phyloP scores from a whole-genome alignment of 495 filamentous ascomycete species.

The Trichoderma asperelloides region DNA sequence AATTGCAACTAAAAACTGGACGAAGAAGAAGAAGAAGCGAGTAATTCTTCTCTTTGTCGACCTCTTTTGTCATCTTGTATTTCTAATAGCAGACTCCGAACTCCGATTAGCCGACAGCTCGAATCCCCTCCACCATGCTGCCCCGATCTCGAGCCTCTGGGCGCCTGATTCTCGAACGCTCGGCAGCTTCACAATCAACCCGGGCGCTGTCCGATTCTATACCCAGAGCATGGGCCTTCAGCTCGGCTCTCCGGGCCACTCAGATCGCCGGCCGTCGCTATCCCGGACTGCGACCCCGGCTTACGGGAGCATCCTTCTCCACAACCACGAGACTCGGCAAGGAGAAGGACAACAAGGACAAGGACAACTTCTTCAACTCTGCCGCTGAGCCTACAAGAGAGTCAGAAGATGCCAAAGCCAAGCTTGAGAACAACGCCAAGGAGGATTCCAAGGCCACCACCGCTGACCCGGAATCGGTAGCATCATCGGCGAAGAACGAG shows the following conservation, averaged over 20 bases:
- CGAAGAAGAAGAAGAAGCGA: not conserved
- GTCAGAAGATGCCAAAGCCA: slow-evolving; percentile 19
- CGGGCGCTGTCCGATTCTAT: not conserved
- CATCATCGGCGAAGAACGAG: slow-evolving; percentile 11
- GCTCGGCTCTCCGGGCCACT: not conserved
- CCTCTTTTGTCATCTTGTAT: not conserved
- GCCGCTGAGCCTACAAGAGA: slow-evolving; percentile 15
- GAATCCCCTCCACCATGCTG: not conserved
- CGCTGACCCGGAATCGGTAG: not conserved
- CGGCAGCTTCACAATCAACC: not conserved
- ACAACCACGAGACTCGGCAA: slow-evolving; percentile 7
- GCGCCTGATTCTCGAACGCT: slow-evolving; percentile 8
- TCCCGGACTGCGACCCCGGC: slow-evolving; percentile 2
- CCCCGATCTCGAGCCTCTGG: slow-evolving; percentile 10
- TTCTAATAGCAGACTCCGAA: not conserved
- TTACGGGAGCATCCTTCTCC: slow-evolving; percentile 10
- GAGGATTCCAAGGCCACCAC: slow-evolving; percentile 17
- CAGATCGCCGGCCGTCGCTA: slow-evolving; percentile 4
- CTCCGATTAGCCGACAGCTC: not conserved
- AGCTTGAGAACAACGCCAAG: slow-evolving; percentile 22
- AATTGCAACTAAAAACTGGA: not conserved
- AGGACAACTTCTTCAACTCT: slow-evolving; percentile 14
- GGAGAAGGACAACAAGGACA: slow-evolving; percentile 17
- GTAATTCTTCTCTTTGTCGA: not conserved
- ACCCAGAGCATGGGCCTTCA: not conserved